phyloP scores from a whole-genome alignment of 2,329 filamentous ascomycete species.

The Cordyceps javanica region DNA sequence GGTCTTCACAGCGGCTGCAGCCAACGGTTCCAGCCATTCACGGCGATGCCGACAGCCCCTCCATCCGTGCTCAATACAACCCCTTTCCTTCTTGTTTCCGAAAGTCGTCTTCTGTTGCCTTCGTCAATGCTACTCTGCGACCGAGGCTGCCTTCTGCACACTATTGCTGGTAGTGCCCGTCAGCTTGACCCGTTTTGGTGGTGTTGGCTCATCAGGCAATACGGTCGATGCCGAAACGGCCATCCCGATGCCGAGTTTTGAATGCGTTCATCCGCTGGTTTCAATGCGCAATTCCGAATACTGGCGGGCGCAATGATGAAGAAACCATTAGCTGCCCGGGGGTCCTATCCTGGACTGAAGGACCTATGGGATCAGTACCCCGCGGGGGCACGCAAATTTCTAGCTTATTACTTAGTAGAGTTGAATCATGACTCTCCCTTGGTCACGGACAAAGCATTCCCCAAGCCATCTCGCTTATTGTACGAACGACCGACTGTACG shows the following conservation, averaged over 20 bases:
- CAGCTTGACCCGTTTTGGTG: neutral
- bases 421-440: neutral
- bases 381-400: neutral
- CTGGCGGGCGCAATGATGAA: no score
- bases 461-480: neutral
- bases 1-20: neutral
- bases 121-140: neutral
- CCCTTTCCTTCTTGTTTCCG: neutral
- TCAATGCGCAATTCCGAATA: neutral
- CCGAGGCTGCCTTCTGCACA: neutral
- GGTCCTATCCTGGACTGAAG: neutral
- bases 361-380: neutral
- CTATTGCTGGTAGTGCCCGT: slow-evolving; percentile 1
- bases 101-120: neutral
- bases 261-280: neutral
- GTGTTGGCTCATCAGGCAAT: neutral
- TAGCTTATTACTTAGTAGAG: neutral
- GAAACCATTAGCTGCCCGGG: no score
- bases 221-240: neutral
- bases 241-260: neutral
- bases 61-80: slow-evolving; percentile 8
- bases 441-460: neutral
- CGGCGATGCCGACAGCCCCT: slow-evolving; percentile 4
- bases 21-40: neutral
- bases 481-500: no score